These are phyloP conservation scores for Epichloe sp. DNA, from an alignment of 2,329 filamentous ascomycete genomes.

Conservation along the genomic window DNA sequence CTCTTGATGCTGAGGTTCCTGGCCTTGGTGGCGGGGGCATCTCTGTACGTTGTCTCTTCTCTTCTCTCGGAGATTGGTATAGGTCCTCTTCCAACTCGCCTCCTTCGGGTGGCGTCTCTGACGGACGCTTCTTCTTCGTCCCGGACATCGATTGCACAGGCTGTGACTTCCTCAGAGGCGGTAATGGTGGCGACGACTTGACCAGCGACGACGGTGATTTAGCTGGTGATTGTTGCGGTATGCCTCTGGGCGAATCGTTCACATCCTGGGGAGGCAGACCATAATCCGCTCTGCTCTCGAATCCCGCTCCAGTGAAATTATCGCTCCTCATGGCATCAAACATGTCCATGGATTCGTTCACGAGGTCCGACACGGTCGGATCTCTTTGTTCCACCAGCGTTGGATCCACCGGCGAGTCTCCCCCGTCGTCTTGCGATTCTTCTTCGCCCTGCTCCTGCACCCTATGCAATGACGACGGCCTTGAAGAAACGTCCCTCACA, in stretches of 20 bases:
- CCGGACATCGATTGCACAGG: not conserved
- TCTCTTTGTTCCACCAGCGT: slow-evolving; percentile 14
- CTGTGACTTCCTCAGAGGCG: not conserved
- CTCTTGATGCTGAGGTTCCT: slow-evolving; percentile 14
- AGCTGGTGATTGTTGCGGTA: not conserved
- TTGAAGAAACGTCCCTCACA: slow-evolving; percentile 14
- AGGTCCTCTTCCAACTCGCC: slow-evolving; percentile 11
- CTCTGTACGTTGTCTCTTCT: slow-evolving; percentile 16
- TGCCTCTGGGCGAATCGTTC: slow-evolving; percentile 5
- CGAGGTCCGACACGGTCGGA: slow-evolving; percentile 16
- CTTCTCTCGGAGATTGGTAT: slow-evolving; percentile 7
- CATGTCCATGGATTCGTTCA: slow-evolving; percentile 32
- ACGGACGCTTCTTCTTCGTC: slow-evolving; percentile 2
- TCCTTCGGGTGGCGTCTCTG: slow-evolving; percentile 8
- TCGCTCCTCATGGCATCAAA: slow-evolving; percentile 19
- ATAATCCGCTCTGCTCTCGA: slow-evolving; percentile 7
- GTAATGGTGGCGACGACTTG: not conserved
- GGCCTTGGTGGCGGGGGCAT: slow-evolving; percentile 14
- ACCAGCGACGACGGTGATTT: not conserved
- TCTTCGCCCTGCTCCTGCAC: slow-evolving; percentile 12
- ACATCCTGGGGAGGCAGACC: not conserved
- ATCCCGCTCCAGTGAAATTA: slow-evolving; percentile 1
- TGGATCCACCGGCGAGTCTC: slow-evolving; percentile 3
- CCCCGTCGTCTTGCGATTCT: slow-evolving; percentile 11
- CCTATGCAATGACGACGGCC: not conserved